These are phyloP conservation scores for Populus hybrid DNA, from an alignment of 441 rosid species.

Conservation along the genomic window DNA sequence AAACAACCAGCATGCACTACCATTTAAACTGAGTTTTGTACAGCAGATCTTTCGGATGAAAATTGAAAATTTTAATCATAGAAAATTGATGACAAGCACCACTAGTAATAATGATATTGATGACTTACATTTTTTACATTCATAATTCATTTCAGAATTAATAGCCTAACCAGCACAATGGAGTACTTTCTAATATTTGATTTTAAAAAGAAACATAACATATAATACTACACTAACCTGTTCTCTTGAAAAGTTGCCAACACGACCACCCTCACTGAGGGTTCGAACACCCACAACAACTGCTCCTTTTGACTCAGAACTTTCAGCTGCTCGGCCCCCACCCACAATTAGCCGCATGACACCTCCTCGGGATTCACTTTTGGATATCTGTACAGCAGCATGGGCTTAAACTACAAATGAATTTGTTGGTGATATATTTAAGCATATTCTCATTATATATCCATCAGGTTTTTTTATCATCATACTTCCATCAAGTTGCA, in stretches of 20 bases:
- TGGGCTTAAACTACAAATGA: not conserved
- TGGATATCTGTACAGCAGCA: conserved; percentile 53
- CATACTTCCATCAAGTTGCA: not conserved
- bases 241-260: conserved; percentile 97
- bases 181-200: not conserved
- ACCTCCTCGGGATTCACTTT: conserved; percentile 84
- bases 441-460: conserved; percentile 9
- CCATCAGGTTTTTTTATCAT: not conserved
- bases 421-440: not conserved
- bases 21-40: not conserved
- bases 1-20: not conserved
- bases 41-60: not conserved
- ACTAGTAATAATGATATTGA: not conserved
- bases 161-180: not conserved
- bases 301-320: conserved; percentile 80
- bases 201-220: not conserved
- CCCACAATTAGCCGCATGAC: conserved; percentile 99
- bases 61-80: not conserved
- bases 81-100: not conserved
- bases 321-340: conserved; percentile 98
- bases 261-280: conserved; percentile 99
- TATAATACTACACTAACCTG: conserved; percentile 52
- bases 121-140: not conserved
- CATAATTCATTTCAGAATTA: not conserved
- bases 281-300: conserved; percentile 98